Evolutionary conservation across 176 grass and related monocot species (phyloP).

Genomic region (Ensete ventricosum): DNA sequence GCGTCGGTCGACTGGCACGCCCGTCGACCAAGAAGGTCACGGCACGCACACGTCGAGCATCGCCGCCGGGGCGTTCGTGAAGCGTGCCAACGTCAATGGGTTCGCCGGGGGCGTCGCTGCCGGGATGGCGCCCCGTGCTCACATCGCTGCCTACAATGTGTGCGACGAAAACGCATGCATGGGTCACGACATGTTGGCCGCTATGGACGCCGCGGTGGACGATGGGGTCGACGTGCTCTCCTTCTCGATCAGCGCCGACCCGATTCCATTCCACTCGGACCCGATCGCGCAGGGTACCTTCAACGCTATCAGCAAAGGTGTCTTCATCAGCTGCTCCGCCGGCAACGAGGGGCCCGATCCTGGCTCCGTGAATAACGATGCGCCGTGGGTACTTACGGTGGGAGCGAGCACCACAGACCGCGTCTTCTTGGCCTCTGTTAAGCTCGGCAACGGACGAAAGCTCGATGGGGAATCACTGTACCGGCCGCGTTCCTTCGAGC

Average conservation of each 20-base stretch:
- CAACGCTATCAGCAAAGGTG: neutral
- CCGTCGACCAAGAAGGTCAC: neutral
- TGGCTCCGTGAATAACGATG: constrained; percentile 21
- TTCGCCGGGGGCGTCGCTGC: neutral
- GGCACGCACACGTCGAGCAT: constrained; percentile 6
- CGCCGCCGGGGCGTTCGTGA: neutral
- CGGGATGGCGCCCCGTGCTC: constrained; percentile 1
- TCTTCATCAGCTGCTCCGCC: neutral
- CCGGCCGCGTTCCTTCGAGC: neutral
- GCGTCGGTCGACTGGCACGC: no score
- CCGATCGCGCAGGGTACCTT: neutral
- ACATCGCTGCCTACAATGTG: neutral
- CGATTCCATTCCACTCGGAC: neutral
- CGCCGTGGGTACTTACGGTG: constrained; percentile 55
- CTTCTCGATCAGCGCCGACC: neutral
- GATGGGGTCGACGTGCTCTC: constrained; percentile 12
- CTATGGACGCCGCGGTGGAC: neutral
- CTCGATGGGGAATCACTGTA: constrained; percentile 25
- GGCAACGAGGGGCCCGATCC: constrained; percentile 25
- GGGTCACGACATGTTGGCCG: neutral
- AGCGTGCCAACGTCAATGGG: neutral
- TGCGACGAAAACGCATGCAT: neutral
- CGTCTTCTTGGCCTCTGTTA: neutral
- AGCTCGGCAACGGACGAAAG: constrained; percentile 13
- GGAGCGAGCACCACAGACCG: constrained; percentile 29